These are phyloP conservation scores for Aspergillus pseudotamarii DNA, from an alignment of 2,329 filamentous ascomycete genomes.

Conservation along the genomic window DNA sequence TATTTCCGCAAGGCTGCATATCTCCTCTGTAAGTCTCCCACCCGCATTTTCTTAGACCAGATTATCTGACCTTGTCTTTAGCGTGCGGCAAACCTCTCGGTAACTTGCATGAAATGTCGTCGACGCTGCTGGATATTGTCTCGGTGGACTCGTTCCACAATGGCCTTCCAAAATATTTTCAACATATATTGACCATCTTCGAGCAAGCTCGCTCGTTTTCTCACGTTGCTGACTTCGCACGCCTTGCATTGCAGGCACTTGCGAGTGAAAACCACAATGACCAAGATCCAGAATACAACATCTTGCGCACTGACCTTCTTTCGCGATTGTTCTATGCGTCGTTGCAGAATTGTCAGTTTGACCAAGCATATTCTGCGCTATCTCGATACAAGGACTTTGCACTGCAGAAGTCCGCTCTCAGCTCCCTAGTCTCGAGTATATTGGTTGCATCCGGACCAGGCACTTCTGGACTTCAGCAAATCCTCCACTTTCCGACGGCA, in stretches of 20 bases:
- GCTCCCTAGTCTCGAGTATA: slow-evolving; percentile 61
- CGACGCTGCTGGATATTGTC: slow-evolving; percentile 71
- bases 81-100: slow-evolving; percentile 49
- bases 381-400: slow-evolving; percentile 71
- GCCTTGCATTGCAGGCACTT: slow-evolving; percentile 69
- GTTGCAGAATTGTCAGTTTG: slow-evolving; percentile 76
- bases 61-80: slow-evolving; percentile 27
- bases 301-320: slow-evolving; percentile 70
- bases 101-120: slow-evolving; percentile 50
- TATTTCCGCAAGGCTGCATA: slow-evolving; percentile 83
- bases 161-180: slow-evolving; percentile 81
- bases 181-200: slow-evolving; percentile 80
- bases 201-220: slow-evolving; percentile 76
- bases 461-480: slow-evolving; percentile 53
- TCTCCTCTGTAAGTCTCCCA: slow-evolving; percentile 69
- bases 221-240: slow-evolving; percentile 81
- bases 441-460: slow-evolving; percentile 44
- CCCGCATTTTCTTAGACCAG: not conserved
- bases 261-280: slow-evolving; percentile 36
- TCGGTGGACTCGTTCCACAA: slow-evolving; percentile 70
- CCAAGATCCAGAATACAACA: slow-evolving; percentile 39
- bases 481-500: slow-evolving; percentile 74
- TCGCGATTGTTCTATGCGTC: slow-evolving; percentile 83
- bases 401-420: slow-evolving; percentile 72
- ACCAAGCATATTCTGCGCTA: slow-evolving; percentile 79